Evolutionary conservation across 176 grass and related monocot genomes (phyloP).

Genomic region (Microstegium vimineum): DNA sequence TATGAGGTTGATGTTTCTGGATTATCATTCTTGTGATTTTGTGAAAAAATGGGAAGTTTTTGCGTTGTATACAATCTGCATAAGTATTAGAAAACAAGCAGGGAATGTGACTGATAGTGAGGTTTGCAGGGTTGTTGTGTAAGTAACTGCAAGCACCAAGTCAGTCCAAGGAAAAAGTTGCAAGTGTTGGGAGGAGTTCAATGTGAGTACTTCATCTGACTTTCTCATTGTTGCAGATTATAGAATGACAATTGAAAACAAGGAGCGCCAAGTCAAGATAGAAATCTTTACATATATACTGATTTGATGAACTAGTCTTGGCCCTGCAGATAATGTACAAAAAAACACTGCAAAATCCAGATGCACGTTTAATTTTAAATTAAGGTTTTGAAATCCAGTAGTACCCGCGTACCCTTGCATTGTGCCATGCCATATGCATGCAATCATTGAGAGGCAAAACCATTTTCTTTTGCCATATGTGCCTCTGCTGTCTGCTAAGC

Average conservation of each 20-base stretch:
- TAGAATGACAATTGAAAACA: constrained; percentile 5
- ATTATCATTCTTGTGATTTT: background rate
- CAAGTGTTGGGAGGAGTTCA: background rate
- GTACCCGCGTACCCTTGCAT: background rate
- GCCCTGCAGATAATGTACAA: background rate
- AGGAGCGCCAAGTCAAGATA: background rate
- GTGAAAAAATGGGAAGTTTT: background rate
- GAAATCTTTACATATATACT: constrained; percentile 3
- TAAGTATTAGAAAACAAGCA: background rate
- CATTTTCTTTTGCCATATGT: background rate
- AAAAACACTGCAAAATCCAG: background rate
- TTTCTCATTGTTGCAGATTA: background rate
- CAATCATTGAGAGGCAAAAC: constrained; percentile 14
- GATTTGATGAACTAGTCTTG: background rate
- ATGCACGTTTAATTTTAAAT: constrained; percentile 17
- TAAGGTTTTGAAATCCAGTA: constrained; percentile 11
- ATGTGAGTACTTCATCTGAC: constrained; percentile 24
- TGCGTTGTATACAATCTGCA: background rate
- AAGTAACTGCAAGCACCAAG: background rate
- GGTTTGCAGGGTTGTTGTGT: constrained; percentile 9
- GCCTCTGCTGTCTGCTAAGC: background rate
- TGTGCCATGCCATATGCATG: constrained; percentile 2
- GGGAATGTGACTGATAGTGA: background rate
- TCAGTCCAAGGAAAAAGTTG: constrained; percentile 5
- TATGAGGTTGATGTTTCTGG: background rate